phyloP scores from a whole-genome alignment of 208 protist genomes.

The Trypanosoma scelopori region DNA sequence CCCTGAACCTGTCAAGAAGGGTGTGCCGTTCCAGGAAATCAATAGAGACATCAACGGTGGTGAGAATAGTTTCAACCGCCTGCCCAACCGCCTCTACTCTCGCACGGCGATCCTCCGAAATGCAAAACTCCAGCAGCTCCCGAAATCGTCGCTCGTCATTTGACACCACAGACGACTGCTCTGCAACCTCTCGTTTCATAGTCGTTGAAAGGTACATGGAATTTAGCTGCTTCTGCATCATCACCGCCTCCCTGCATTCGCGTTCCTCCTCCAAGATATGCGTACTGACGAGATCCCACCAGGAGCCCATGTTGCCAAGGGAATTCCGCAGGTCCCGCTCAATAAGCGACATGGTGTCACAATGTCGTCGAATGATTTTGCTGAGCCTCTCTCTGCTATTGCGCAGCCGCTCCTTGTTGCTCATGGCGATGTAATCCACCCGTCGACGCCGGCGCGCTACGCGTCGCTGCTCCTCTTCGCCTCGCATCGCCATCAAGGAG shows the following conservation, averaged over 20 bases:
- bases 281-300: constrained; percentile 76
- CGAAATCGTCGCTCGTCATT: constrained; percentile 60
- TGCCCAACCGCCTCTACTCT: constrained; percentile 31
- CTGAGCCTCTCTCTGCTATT: constrained; percentile 28
- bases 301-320: constrained; percentile 49
- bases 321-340: constrained; percentile 59
- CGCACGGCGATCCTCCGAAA: constrained; percentile 16
- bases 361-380: constrained; percentile 28
- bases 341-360: constrained; percentile 28
- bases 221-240: constrained; percentile 35
- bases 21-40: constrained; percentile 36
- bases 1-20: constrained; percentile 27
- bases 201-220: constrained; percentile 47
- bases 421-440: constrained; percentile 45
- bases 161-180: constrained; percentile 43
- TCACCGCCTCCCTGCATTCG: constrained; percentile 44
- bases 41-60: constrained; percentile 31
- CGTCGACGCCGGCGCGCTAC: constrained; percentile 37
- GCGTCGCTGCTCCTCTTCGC: constrained; percentile 40
- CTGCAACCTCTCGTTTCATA: constrained; percentile 41
- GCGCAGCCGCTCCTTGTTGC: constrained; percentile 17
- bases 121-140: constrained; percentile 32
- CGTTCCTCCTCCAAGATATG: constrained; percentile 61
- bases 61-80: constrained; percentile 38
- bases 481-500: constrained; percentile 29